phyloP scores from a whole-genome alignment of 768 basidiomycete species.

The Agrocybe chaxingu region DNA sequence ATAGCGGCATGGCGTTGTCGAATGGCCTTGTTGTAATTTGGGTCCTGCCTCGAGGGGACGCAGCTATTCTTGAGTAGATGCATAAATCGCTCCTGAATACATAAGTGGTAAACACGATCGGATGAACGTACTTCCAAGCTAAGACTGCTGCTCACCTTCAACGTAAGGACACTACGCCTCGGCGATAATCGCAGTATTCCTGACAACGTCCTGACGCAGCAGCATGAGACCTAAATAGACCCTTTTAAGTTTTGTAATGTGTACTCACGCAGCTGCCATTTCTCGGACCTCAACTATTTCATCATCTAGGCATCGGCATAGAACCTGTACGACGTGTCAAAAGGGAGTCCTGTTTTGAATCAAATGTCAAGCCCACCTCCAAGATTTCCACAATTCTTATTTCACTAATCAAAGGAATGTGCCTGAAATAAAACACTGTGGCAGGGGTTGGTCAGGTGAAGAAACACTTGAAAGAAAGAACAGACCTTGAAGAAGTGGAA shows the following conservation, averaged over 20 bases:
- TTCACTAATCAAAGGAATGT: constrained; percentile 78
- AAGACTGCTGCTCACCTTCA: constrained; percentile 49
- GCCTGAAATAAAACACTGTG: constrained; percentile 83
- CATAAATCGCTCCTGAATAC: constrained; percentile 68
- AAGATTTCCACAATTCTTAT: constrained; percentile 74
- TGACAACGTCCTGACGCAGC: constrained; percentile 58
- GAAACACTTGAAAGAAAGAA: neutral
- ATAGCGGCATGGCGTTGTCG: constrained; percentile 88
- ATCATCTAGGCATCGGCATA: constrained; percentile 80
- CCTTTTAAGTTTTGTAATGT: neutral
- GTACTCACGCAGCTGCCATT: constrained; percentile 76
- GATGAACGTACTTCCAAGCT: neutral
- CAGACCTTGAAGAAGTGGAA: constrained; percentile 78
- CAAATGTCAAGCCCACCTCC: constrained; percentile 44
- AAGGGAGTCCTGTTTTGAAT: no score
- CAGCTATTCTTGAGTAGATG: constrained; percentile 66
- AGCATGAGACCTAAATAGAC: constrained; percentile 1
- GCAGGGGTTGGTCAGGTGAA: neutral
- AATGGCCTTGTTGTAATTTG: constrained; percentile 65
- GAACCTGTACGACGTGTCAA: constrained; percentile 41
- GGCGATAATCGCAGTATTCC: constrained; percentile 83
- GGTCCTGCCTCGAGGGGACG: constrained; percentile 61
- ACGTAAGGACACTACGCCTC: constrained; percentile 66
- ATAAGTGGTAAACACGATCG: neutral
- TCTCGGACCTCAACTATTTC: constrained; percentile 88